A percentile compares a stretch with the other conserved stretches of the same genome.
These are phyloP conservation scores for Thymus mandschuricus DNA, from an alignment of 257 asterid genomes.

Conservation along the genomic window DNA sequence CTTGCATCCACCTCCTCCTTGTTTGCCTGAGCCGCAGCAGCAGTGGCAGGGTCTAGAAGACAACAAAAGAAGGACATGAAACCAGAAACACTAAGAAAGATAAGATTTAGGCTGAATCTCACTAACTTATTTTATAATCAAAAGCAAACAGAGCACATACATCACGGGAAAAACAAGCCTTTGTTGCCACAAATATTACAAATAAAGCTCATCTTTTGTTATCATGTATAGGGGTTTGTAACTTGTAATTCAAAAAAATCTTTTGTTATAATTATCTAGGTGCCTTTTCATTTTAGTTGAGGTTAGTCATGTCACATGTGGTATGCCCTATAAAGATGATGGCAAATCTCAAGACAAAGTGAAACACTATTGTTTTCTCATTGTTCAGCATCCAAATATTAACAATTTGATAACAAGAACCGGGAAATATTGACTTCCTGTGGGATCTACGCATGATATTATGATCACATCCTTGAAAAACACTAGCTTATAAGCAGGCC, in stretches of 20 bases:
- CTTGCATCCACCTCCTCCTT: conserved; percentile 85
- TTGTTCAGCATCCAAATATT: neutral
- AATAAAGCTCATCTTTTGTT: neutral
- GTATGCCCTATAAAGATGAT: neutral
- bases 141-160: too few species aligned
- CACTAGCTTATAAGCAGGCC: neutral
- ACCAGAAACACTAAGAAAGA: conserved; percentile 3
- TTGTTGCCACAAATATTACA: neutral
- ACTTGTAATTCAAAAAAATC: neutral
- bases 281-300: neutral
- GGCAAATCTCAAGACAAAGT: neutral
- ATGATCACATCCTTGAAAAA: conserved; percentile 1
- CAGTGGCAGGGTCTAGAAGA: conserved; percentile 70
- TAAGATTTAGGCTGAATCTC: neutral
- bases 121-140: neutral
- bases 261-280: neutral
- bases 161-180: neutral
- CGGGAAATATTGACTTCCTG: neutral
- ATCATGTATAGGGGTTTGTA: neutral
- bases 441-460: neutral
- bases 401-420: conserved; percentile 1
- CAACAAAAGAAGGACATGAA: conserved; percentile 21
- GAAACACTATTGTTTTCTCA: neutral
- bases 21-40: conserved; percentile 81
- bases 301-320: neutral